Conservation (phyloP, 1,139 yeast genomes). For the Nakaseomyces bracarensis region DNA sequence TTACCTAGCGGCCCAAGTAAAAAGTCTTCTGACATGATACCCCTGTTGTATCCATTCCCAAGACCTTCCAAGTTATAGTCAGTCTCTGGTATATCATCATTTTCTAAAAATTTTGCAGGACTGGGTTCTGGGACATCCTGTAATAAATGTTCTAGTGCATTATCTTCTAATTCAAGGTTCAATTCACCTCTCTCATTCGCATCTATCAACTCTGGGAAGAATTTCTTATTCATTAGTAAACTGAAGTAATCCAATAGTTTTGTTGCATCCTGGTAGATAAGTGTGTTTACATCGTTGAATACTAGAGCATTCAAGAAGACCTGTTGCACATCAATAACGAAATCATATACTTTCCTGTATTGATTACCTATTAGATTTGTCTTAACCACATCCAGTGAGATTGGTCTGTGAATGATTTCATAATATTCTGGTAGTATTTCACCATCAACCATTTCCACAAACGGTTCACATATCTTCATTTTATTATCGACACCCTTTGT, state of each 20-base stretch:
- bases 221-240: slow-evolving; percentile 19
- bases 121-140: neutral
- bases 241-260: slow-evolving; percentile 34
- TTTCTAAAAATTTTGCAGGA: neutral
- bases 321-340: slow-evolving; percentile 41
- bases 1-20: slow-evolving; percentile 22
- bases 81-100: slow-evolving; percentile 1
- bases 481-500: slow-evolving; percentile 21
- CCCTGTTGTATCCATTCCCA: slow-evolving; percentile 31
- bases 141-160: slow-evolving; percentile 21
- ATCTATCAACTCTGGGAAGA: slow-evolving; percentile 27
- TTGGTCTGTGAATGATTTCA: slow-evolving; percentile 47
- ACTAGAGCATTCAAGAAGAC: slow-evolving; percentile 52
- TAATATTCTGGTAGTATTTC: slow-evolving; percentile 53
- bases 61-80: slow-evolving; percentile 27
- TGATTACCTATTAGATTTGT: slow-evolving; percentile 38
- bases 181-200: slow-evolving; percentile 30
- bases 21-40: slow-evolving; percentile 27
- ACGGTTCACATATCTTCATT: slow-evolving; percentile 44
- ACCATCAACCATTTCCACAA: slow-evolving; percentile 48
- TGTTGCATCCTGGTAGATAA: slow-evolving; percentile 49
- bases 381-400: slow-evolving; percentile 44
- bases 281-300: slow-evolving; percentile 49
- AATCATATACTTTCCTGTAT: slow-evolving; percentile 41
- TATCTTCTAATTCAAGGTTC: slow-evolving; percentile 22